Percentiles rank a stretch among this genome's conserved stretches.
These are phyloP conservation scores for Tetracladium setigerum DNA, from an alignment of 495 filamentous ascomycete species.

Conservation along the genomic window DNA sequence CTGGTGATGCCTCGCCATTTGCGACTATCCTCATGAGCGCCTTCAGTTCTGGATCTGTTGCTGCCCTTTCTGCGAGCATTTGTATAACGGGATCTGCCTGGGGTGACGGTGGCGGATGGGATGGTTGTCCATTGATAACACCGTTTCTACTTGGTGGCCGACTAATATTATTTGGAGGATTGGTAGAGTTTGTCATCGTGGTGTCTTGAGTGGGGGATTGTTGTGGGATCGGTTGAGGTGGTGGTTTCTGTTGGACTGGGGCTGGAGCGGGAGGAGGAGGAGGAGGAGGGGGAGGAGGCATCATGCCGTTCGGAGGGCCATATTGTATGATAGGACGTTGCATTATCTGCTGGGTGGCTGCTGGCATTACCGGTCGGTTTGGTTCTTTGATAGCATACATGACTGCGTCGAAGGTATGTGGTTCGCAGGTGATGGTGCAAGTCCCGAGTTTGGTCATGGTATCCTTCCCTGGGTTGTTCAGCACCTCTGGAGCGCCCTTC, in stretches of 20 bases:
- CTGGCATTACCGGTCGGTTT: slow-evolving; percentile 34
- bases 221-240: slow-evolving; percentile 14
- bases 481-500: slow-evolving; percentile 60
- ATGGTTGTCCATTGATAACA: slow-evolving; percentile 7
- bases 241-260: slow-evolving; percentile 20
- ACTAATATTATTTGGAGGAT: slow-evolving; percentile 1
- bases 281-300: slow-evolving; percentile 43
- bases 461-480: slow-evolving; percentile 75
- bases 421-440: slow-evolving; percentile 77
- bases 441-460: slow-evolving; percentile 78
- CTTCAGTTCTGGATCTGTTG: slow-evolving; percentile 80
- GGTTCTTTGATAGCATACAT: slow-evolving; percentile 79
- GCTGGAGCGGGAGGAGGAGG: slow-evolving; percentile 35
- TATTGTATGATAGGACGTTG: slow-evolving; percentile 63
- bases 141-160: not conserved
- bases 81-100: slow-evolving; percentile 89
- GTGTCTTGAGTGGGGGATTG: slow-evolving; percentile 13
- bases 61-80: slow-evolving; percentile 79
- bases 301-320: slow-evolving; percentile 51
- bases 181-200: slow-evolving; percentile 6
- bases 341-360: slow-evolving; percentile 24
- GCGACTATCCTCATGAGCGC: slow-evolving; percentile 95
- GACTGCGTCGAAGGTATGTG: slow-evolving; percentile 82
- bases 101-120: slow-evolving; percentile 20
- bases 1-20: slow-evolving; percentile 68